Evolutionary conservation across 345 rosid species (phyloP).

Genomic region (Barbarea vulgaris): DNA sequence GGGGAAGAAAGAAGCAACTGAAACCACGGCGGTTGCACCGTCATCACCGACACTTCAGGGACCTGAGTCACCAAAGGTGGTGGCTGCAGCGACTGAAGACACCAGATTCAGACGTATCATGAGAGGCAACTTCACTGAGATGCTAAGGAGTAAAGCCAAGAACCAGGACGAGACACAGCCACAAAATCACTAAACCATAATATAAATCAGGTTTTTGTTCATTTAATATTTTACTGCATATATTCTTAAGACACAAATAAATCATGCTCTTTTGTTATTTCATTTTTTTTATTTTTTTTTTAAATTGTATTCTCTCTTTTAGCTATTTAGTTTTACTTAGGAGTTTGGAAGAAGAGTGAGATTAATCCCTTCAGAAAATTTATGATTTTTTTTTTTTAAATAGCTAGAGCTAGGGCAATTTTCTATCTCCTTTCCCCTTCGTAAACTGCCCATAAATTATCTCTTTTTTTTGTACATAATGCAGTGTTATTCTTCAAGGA

Average conservation of each 20-base stretch:
- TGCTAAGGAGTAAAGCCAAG: slow-evolving; percentile 77
- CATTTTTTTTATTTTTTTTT: not conserved
- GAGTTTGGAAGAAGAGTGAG: slow-evolving; percentile 8
- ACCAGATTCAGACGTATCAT: slow-evolving; percentile 91
- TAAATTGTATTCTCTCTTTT: not conserved
- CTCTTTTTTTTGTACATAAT: not conserved
- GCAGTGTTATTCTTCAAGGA: not conserved
- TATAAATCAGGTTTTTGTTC: slow-evolving; percentile 19
- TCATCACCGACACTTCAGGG: slow-evolving; percentile 42
- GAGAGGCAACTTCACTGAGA: slow-evolving; percentile 86
- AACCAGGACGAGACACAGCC: slow-evolving; percentile 59
- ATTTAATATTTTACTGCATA: not conserved
- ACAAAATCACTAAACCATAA: slow-evolving; percentile 25
- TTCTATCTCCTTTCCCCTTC: not conserved
- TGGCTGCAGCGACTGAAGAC: slow-evolving; percentile 57
- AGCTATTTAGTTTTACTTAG: not conserved
- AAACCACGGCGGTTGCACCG: slow-evolving; percentile 42
- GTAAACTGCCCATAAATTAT: slow-evolving; percentile 11
- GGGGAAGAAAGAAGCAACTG: slow-evolving; percentile 75
- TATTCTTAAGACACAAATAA: slow-evolving; percentile 20
- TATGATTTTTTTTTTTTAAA: not conserved
- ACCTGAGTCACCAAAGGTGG: slow-evolving; percentile 55
- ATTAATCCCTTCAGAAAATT: not conserved
- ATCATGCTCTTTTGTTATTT: slow-evolving; percentile 18
- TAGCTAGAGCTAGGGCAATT: slow-evolving; percentile 8